These are phyloP conservation scores for Craspedostauros australis DNA, from an alignment of 108 stramenopile genomes.

Conservation along the genomic window DNA sequence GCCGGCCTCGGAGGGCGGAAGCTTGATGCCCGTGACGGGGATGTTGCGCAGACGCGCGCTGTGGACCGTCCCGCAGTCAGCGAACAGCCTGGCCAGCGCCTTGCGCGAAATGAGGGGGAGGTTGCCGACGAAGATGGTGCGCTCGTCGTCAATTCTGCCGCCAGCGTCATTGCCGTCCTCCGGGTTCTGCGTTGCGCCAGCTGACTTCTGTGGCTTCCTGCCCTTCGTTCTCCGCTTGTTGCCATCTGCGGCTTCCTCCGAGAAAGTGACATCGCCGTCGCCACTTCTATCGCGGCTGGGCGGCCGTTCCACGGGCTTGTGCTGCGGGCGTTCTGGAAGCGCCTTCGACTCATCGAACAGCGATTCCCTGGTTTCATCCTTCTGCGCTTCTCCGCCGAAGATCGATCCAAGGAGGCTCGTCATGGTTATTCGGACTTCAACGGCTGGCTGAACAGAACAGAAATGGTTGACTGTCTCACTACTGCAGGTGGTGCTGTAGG, in stretches of 20 bases:
- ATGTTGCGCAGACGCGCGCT: conserved; percentile 57
- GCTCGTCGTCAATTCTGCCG: conserved; percentile 22
- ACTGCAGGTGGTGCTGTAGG: neutral
- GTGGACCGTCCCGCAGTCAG: conserved; percentile 47
- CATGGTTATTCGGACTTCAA: conserved; percentile 6
- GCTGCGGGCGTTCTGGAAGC: conserved; percentile 35
- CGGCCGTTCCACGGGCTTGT: conserved; percentile 13
- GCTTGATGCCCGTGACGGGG: conserved; percentile 64
- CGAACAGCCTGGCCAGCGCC: conserved; percentile 48
- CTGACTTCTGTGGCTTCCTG: neutral
- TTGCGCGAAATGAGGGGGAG: conserved; percentile 59
- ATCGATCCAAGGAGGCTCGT: conserved; percentile 33
- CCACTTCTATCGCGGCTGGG: conserved; percentile 1
- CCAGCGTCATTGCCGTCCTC: conserved; percentile 2
- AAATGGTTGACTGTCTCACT: neutral
- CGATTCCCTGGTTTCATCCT: neutral
- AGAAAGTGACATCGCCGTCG: conserved; percentile 2
- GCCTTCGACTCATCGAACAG: conserved; percentile 25
- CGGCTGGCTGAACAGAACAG: neutral
- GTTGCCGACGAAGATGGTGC: conserved; percentile 82
- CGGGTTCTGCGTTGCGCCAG: neutral
- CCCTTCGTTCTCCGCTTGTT: conserved; percentile 1
- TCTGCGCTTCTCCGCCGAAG: conserved; percentile 15
- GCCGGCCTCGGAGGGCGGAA: conserved; percentile 62
- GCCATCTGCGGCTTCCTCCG: neutral